Percentiles rank a stretch among this genome's conserved stretches.
Evolutionary conservation across 805 yeast genomes (phyloP).

Genomic region (Wickerhamomyces kurtzmanii): DNA sequence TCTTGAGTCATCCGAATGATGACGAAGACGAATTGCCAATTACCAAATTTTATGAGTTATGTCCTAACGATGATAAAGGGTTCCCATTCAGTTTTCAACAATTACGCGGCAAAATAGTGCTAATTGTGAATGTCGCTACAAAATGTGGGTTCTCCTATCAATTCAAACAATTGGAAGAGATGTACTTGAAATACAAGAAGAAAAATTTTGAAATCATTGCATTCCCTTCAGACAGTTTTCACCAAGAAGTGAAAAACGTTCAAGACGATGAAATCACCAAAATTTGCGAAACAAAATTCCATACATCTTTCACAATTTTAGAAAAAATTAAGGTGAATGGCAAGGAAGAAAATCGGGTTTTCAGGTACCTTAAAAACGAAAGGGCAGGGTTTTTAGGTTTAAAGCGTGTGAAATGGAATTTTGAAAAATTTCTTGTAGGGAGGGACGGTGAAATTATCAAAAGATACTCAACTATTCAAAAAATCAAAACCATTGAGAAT

Average conservation of each 20-base stretch:
- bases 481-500: slow-evolving; percentile 40
- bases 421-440: slow-evolving; percentile 62
- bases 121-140: slow-evolving; percentile 83
- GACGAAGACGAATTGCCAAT: too few relatives aligned
- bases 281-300: slow-evolving; percentile 65
- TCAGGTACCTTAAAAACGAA: slow-evolving; percentile 53
- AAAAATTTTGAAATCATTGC: slow-evolving; percentile 63
- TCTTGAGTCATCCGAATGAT: too few relatives aligned
- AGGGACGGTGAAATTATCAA: slow-evolving; percentile 45
- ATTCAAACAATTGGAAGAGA: slow-evolving; percentile 57
- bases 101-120: slow-evolving; percentile 69
- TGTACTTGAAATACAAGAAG: slow-evolving; percentile 55
- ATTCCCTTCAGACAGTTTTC: slow-evolving; percentile 91
- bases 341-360: slow-evolving; percentile 55
- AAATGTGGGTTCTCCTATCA: slow-evolving; percentile 77
- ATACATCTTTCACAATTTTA: slow-evolving; percentile 78
- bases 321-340: slow-evolving; percentile 78
- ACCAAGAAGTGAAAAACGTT: slow-evolving; percentile 65
- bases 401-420: slow-evolving; percentile 70
- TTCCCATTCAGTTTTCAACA: slow-evolving; percentile 47
- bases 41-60: slow-evolving; percentile 56
- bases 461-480: slow-evolving; percentile 44
- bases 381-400: slow-evolving; percentile 56
- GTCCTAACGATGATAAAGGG: slow-evolving; percentile 51
- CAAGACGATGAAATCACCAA: slow-evolving; percentile 60